A percentile compares a stretch with the other conserved stretches of the same genome.
These are phyloP conservation scores for Syzygium malaccense DNA, from an alignment of 441 rosid species.

Conservation along the genomic window DNA sequence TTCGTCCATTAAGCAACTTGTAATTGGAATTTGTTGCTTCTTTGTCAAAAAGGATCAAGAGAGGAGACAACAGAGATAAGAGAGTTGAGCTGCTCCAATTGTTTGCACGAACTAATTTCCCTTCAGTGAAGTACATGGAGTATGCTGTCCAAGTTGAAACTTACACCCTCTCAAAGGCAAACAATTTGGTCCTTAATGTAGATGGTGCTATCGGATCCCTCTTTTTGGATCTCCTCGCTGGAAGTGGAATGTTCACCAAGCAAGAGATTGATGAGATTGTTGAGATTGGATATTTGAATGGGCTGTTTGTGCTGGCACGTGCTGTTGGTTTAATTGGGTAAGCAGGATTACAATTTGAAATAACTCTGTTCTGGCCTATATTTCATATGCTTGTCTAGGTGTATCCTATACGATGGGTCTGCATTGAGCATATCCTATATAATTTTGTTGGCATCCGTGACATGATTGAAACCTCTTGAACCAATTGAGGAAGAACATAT, in stretches of 20 bases:
- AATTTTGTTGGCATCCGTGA: neutral
- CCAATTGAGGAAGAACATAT: neutral
- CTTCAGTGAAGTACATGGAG: slow-evolving; percentile 91
- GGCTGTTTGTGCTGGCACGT: slow-evolving; percentile 81
- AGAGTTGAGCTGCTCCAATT: slow-evolving; percentile 87
- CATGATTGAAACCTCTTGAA: neutral
- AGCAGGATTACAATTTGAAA: slow-evolving; percentile 2
- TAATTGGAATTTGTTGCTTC: slow-evolving; percentile 1
- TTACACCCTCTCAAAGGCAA: slow-evolving; percentile 87
- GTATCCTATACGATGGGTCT: neutral
- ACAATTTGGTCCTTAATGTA: slow-evolving; percentile 76
- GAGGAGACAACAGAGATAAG: slow-evolving; percentile 94
- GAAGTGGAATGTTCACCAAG: slow-evolving; percentile 89
- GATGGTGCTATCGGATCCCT: slow-evolving; percentile 95
- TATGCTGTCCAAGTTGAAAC: slow-evolving; percentile 88
- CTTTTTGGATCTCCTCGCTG: slow-evolving; percentile 92
- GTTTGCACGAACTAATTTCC: slow-evolving; percentile 84
- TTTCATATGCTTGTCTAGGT: neutral
- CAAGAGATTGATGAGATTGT: slow-evolving; percentile 90
- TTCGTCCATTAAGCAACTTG: neutral
- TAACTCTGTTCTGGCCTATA: neutral
- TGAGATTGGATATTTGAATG: slow-evolving; percentile 82
- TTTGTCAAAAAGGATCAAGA: slow-evolving; percentile 61
- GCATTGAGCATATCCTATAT: neutral
- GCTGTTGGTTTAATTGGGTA: slow-evolving; percentile 89